These are phyloP conservation scores for Neurospora discreta DNA, from an alignment of 495 filamentous ascomycete genomes.

Conservation along the genomic window DNA sequence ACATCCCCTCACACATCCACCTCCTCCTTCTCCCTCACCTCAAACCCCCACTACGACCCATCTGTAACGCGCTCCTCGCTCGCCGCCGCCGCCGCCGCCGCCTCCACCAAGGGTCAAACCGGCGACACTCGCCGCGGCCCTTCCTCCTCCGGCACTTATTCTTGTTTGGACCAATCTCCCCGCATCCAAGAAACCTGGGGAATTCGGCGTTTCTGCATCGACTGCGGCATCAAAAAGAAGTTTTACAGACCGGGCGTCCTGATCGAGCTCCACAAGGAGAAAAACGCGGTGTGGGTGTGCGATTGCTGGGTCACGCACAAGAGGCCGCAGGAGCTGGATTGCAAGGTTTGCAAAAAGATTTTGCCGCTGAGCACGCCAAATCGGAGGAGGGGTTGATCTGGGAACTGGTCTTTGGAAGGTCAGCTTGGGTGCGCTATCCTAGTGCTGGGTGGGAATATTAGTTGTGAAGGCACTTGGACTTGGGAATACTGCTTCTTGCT, in stretches of 20 bases:
- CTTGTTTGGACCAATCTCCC: background rate
- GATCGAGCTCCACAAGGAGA: slow-evolving; percentile 11
- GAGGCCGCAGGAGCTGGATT: slow-evolving; percentile 2
- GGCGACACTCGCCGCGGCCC: background rate
- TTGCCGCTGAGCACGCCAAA: background rate
- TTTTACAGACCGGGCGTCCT: slow-evolving; percentile 15
- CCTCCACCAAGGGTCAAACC: background rate
- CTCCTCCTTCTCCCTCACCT: slow-evolving; percentile 9
- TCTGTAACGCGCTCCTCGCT: slow-evolving; percentile 15
- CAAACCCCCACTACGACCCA: slow-evolving; percentile 20
- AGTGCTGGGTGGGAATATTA: background rate
- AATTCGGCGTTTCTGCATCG: slow-evolving; percentile 16
- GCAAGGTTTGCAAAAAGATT: slow-evolving; percentile 3
- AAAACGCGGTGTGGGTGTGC: slow-evolving; percentile 20
- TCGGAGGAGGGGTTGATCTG: background rate
- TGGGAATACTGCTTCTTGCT: background rate
- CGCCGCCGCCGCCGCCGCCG: background rate
- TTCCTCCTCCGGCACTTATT: background rate
- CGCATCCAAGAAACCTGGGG: slow-evolving; percentile 14
- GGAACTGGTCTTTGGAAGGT: background rate
- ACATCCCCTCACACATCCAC: slow-evolving; percentile 16
- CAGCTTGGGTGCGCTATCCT: too few relatives aligned
- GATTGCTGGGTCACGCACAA: slow-evolving; percentile 9
- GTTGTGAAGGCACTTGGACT: background rate
- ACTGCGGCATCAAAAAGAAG: slow-evolving; percentile 14